These are phyloP conservation scores for Coprinopsis cinerea DNA, from an alignment of 768 basidiomycete species.

Conservation along the genomic window DNA sequence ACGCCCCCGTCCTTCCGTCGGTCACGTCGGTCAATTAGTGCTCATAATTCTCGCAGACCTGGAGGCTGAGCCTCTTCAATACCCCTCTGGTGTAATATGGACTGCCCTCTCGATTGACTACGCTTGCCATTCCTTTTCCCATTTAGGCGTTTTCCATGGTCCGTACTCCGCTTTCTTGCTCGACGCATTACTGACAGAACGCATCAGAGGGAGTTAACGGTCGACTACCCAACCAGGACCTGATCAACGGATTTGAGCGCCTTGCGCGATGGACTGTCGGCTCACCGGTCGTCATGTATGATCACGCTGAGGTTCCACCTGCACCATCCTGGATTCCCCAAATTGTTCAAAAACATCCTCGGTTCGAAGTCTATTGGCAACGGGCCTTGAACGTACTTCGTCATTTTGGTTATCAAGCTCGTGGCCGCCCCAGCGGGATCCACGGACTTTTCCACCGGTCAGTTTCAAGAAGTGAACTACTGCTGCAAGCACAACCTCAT, in stretches of 20 bases:
- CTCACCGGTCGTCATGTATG: constrained; percentile 77
- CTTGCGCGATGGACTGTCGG: constrained; percentile 70
- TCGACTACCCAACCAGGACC: constrained; percentile 91
- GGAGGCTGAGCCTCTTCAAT: constrained; percentile 50
- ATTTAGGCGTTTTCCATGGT: constrained; percentile 95
- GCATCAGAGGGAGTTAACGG: constrained; percentile 88
- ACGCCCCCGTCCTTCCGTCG: constrained; percentile 7
- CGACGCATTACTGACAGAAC: constrained; percentile 4
- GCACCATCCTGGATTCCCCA: constrained; percentile 39
- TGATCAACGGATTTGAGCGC: constrained; percentile 73
- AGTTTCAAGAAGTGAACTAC: constrained; percentile 15
- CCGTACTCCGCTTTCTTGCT: constrained; percentile 17
- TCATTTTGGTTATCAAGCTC: constrained; percentile 69
- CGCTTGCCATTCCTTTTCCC: constrained; percentile 93
- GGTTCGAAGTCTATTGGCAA: constrained; percentile 46
- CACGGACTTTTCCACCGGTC: constrained; percentile 90
- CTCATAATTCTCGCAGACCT: constrained; percentile 43
- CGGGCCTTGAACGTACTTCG: constrained; percentile 62
- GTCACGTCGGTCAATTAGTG: neutral
- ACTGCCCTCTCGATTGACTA: constrained; percentile 93
- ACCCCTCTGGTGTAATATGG: constrained; percentile 90
- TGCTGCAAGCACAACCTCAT: neutral
- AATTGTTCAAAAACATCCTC: constrained; percentile 32
- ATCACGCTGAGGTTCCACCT: constrained; percentile 56
- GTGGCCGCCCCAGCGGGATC: constrained; percentile 78